Evolutionary conservation across 805 yeast species (phyloP).

Genomic region (Kazachstania africana): DNA sequence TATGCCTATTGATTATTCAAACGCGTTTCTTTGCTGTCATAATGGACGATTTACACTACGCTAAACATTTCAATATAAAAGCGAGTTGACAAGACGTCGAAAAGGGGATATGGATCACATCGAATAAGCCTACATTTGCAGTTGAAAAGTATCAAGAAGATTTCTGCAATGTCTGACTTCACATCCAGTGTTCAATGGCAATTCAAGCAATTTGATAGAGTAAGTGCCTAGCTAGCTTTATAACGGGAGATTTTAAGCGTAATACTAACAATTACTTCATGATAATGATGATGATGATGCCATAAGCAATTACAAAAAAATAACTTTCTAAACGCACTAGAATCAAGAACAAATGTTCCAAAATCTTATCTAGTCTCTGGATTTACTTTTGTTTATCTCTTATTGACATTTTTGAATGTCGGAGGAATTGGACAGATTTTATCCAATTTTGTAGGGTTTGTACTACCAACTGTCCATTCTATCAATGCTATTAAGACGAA

Average conservation of each 20-base stretch:
- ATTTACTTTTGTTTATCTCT: conserved; percentile 50
- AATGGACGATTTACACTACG: too few species aligned
- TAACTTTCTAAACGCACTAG: conserved; percentile 30
- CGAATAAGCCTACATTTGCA: too few species aligned
- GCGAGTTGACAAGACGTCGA: too few species aligned
- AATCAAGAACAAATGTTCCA: conserved; percentile 44
- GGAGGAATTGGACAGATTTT: conserved; percentile 94
- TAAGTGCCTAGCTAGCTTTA: conserved; percentile 42
- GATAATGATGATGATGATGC: too few species aligned
- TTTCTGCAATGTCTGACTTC: neutral
- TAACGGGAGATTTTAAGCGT: neutral
- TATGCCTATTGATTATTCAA: too few species aligned
- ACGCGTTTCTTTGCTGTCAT: too few species aligned
- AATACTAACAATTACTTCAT: too few species aligned
- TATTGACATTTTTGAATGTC: conserved; percentile 74
- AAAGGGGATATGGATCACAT: too few species aligned
- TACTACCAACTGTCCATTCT: conserved; percentile 81
- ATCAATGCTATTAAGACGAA: conserved; percentile 70
- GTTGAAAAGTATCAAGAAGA: neutral
- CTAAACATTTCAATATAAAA: too few species aligned
- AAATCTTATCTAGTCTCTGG: conserved; percentile 77
- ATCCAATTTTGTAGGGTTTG: conserved; percentile 86
- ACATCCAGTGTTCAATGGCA: conserved; percentile 34
- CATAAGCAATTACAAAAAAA: conserved; percentile 25
- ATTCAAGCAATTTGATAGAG: conserved; percentile 31